Conservation (phyloP, 73 alveolate species). For the Breviolum minutum region DNA sequence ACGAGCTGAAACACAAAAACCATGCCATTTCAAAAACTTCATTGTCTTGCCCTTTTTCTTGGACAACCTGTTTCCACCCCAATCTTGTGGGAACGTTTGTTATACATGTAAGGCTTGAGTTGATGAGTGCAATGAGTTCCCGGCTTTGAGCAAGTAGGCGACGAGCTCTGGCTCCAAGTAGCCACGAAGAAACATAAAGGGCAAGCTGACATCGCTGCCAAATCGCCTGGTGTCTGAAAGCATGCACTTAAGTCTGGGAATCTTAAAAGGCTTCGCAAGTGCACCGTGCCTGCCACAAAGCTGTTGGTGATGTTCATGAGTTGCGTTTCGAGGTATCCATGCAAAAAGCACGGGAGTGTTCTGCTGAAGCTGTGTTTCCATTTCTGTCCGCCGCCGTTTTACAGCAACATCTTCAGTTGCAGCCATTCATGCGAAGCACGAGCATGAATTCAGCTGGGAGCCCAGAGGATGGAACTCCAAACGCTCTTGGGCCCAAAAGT, state of each 20-base stretch:
- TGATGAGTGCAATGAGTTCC: not conserved
- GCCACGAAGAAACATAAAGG: slow-evolving; percentile 54
- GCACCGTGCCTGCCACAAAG: slow-evolving; percentile 5
- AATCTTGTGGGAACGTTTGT: too few relatives aligned
- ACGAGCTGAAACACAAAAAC: not conserved
- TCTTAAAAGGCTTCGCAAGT: too few relatives aligned
- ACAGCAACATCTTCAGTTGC: not conserved
- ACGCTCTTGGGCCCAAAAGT: slow-evolving; percentile 14
- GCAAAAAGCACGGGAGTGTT: not conserved
- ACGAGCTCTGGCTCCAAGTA: slow-evolving; percentile 26
- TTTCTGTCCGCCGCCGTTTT: not conserved
- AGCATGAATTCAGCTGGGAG: not conserved
- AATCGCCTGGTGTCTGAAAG: slow-evolving; percentile 1
- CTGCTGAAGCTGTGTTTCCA: not conserved
- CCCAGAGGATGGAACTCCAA: slow-evolving; percentile 4
- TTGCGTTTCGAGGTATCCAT: not conserved
- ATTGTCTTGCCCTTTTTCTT: too few relatives aligned
- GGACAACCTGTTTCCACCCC: too few relatives aligned
- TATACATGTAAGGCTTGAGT: too few relatives aligned
- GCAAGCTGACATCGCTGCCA: not conserved
- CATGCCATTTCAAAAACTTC: not conserved
- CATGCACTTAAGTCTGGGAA: not conserved
- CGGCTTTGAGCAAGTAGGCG: not conserved
- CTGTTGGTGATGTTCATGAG: not conserved
- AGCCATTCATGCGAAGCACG: not conserved